Base-by-base conservation (phyloP, 495 filamentous ascomycete genomes). In the Cercophora newfieldiana region DNA sequence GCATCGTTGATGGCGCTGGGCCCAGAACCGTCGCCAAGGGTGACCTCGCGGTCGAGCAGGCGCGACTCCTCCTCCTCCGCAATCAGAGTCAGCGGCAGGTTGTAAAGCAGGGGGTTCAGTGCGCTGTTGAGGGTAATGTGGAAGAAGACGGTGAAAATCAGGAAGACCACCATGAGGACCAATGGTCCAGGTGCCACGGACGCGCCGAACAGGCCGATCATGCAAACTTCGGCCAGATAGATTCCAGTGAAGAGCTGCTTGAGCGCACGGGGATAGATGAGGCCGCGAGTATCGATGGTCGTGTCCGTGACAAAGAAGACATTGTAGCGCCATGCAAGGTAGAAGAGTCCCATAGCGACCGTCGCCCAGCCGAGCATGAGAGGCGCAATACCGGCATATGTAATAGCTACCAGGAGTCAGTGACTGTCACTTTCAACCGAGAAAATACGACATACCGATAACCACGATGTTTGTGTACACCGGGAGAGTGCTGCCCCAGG, bases 251-350 rank as follows among this genome's bases (percentile, higher is more conserved):
- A 90, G 66, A 96, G 87, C 68, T 99, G 95, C 75, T 97, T 93
- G 66, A 99, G 79, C n/a, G 91, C 95, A 37, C 88, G 87, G 4
- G 91, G 88, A 74, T 97, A 99, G 66, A 90, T 86, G 37, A 91
- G 86, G 62, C 95, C 95, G 69, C 96, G 92, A 26, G 95, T 97
- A 78, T 99, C 94, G 73, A 97, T 89, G 59, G 83, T 67, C 29
- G 90, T 85, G 71, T 96, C 91, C 59, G 89, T 92, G 58, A 97
- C 92, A 77, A 96, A 99, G 55, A 99, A 85, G 71, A 98, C 75
- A 74, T 99, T 97, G 84, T 99, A 98, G 5, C 93, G 87, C 86
- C 91, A 97, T 61, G 95, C 94, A 55, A 96, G 81, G 78, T 97
- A 97, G 79, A 99, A 92, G 61, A 97, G 81, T 61, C 85, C 88